Evolutionary conservation across 176 grass and related monocot species (phyloP), one percentile per base, ranked within the genome.

Genomic region (Carex littledalei): DNA sequence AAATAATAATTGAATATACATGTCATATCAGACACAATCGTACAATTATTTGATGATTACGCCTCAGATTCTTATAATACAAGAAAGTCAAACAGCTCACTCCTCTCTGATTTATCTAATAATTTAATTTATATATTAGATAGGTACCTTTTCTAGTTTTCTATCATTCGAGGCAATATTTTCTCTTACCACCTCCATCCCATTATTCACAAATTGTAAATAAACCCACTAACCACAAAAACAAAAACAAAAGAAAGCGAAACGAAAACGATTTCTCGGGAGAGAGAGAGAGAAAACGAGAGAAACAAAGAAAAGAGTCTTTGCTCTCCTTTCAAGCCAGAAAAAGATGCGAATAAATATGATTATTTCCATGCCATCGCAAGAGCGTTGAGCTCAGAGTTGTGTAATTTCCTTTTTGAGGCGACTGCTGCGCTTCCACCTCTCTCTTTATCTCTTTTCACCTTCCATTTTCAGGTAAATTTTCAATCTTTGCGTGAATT

Each of bases 401-500:
- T 67, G 11, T 65, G 10, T 45, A 83, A 67, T 49, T 83, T 65
- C 20, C 18, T 67, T 34, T 37, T 47, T 26, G 4, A 53, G 20
- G 21, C 20, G 45, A 29, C 47, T 54, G 7, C 47, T 78, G 13
- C 14, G 49, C 24, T 29, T 54, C 73, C 39, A n/a, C 60, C 81
- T 34, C 43, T 50, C 81, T 26, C 81, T 83, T 67, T 83, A 24
- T 83, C 47, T 67, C 68, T 52, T 67, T 56, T 24, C 59, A 22
- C 59, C 41, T 67, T 11, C 41, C 37, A 6, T 83, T 68, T 68
- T 53, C 22, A 54, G 81, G 63, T 83, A 69, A 45, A 64, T 3
- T 50, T 83, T 83, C 63, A 83, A 55, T 68, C 81, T 83, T 83
- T 83, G 81, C 63, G 22, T 67, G 62, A 83, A 54, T 83, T 35